Evolutionary conservation across 495 filamentous ascomycete species (phyloP).

Genomic region (Hypoxylon intermedium): DNA sequence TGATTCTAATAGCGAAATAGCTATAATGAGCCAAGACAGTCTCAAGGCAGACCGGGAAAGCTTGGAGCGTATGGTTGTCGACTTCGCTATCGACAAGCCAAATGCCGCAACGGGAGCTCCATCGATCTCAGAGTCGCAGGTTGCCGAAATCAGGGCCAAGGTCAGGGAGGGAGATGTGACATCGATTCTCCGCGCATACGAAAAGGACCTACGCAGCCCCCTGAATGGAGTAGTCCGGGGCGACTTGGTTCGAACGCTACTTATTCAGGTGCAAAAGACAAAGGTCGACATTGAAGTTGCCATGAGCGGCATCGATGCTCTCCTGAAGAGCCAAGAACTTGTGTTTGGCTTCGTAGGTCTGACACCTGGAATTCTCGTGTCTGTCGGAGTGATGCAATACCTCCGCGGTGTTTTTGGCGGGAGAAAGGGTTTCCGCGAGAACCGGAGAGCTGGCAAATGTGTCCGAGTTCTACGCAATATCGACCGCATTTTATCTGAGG

Average conservation of each 20-base stretch:
- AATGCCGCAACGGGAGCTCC: conserved; percentile 52
- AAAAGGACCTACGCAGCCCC: conserved; percentile 80
- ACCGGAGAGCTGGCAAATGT: conserved; percentile 67
- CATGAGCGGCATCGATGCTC: conserved; percentile 88
- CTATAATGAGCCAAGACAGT: conserved; percentile 91
- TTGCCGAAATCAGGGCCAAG: conserved; percentile 72
- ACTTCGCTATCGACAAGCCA: conserved; percentile 85
- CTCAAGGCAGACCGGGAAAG: conserved; percentile 87
- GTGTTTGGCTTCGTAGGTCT: conserved; percentile 96
- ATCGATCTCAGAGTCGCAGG: conserved; percentile 62
- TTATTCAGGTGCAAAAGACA: conserved; percentile 98
- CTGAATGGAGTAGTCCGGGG: conserved; percentile 80
- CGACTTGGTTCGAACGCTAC: conserved; percentile 85
- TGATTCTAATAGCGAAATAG: conserved; percentile 87
- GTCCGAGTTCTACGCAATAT: conserved; percentile 81
- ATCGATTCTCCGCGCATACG: conserved; percentile 87
- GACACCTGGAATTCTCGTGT: conserved; percentile 87
- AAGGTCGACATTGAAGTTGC: conserved; percentile 98
- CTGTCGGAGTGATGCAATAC: conserved; percentile 76
- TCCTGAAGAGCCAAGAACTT: conserved; percentile 94
- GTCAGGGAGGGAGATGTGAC: conserved; percentile 93
- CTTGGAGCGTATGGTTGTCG: conserved; percentile 95
- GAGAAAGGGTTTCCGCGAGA: conserved; percentile 67
- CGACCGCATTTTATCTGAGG: conserved; percentile 77
- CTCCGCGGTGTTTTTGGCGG: conserved; percentile 69